These are phyloP conservation scores for Tolypocladium ovalisporum DNA, from an alignment of 2,329 filamentous ascomycete species.

Conservation along the genomic window DNA sequence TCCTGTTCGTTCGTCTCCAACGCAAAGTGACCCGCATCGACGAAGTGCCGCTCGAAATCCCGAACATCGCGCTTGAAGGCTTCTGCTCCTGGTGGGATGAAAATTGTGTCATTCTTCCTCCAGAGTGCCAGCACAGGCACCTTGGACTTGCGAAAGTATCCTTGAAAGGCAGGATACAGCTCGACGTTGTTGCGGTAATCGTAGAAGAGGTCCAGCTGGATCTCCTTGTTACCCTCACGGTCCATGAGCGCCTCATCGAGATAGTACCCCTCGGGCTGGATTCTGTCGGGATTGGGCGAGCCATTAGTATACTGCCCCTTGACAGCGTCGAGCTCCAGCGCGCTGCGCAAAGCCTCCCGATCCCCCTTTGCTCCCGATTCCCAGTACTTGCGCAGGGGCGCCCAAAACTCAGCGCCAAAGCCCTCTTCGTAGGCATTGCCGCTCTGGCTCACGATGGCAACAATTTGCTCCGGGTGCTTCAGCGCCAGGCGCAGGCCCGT, in stretches of 20 bases:
- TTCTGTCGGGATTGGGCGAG: constrained; percentile 16
- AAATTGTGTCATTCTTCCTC: constrained; percentile 46
- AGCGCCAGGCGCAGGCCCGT: constrained; percentile 42
- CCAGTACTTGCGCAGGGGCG: constrained; percentile 35
- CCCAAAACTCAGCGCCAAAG: constrained; percentile 38
- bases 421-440: constrained; percentile 51
- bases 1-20: constrained; percentile 18
- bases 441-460: constrained; percentile 46
- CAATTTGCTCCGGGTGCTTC: constrained; percentile 31
- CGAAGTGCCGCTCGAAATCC: constrained; percentile 33
- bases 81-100: constrained; percentile 38
- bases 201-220: constrained; percentile 45
- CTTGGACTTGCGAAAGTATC: constrained; percentile 37
- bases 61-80: constrained; percentile 39
- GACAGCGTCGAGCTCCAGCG: constrained; percentile 26
- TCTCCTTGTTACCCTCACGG: constrained; percentile 35
- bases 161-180: constrained; percentile 44
- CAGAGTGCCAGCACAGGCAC: constrained; percentile 46
- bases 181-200: constrained; percentile 45
- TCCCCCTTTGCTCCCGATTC: constrained; percentile 19
- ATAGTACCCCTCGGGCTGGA: constrained; percentile 33
- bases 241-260: constrained; percentile 42
- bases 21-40: constrained; percentile 49
- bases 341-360: constrained; percentile 21
- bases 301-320: constrained; percentile 34